Base-by-base conservation (phyloP, 495 filamentous ascomycete genomes). In the Trichoderma gamsii region DNA sequence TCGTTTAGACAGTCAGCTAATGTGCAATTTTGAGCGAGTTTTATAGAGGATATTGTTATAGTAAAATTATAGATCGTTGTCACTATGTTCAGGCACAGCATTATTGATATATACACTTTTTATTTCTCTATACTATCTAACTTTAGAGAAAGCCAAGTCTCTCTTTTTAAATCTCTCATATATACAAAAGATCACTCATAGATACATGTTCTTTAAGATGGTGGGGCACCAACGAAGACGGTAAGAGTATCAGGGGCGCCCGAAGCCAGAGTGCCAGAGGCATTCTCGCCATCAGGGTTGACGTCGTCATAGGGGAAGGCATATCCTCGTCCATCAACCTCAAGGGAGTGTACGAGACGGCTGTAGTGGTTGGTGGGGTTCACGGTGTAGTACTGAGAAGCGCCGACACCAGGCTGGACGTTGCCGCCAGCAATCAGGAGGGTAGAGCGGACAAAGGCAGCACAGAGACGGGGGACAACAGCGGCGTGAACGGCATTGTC, bases 251-350 rank as follows among this genome's bases (percentile, higher is more conserved):
- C 25, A 41, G 27, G 61, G 23, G 13, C 2, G 16, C 61, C 29
- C 4, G 61, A 35, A 35, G 61, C 25, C 15, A 64, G 16, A 5
- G 18, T 18, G 0, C 61, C 61, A 8, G 61, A 35, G n/a, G 61
- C 61, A 21, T 64, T 41, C 61, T 64, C 61, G 32, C 74, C 76
- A 18, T 70, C 66, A 18, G 80, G 78, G 68, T 78, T 79, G 61
- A 83, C 81, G 69, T 84, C 81, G 63, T 84, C 81, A 70, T 80
- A 84, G 0, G 81, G 69, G 70, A 84, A 84, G 11, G 81, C 78
- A 56, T 84, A 84, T 1, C 81, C 81, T 41, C 73, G 71, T 13
- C 75, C 73, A 70, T 80, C 76, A 16, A 74, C 41, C 70, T 81
- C 77, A 69, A 77, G 71, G 68, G 77, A 51, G 76, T 84, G 81